A percentile compares a stretch with the other conserved stretches of the same genome.
Evolutionary conservation across 2,329 filamentous ascomycete species (phyloP).

Genomic region (Colletotrichum cereale): DNA sequence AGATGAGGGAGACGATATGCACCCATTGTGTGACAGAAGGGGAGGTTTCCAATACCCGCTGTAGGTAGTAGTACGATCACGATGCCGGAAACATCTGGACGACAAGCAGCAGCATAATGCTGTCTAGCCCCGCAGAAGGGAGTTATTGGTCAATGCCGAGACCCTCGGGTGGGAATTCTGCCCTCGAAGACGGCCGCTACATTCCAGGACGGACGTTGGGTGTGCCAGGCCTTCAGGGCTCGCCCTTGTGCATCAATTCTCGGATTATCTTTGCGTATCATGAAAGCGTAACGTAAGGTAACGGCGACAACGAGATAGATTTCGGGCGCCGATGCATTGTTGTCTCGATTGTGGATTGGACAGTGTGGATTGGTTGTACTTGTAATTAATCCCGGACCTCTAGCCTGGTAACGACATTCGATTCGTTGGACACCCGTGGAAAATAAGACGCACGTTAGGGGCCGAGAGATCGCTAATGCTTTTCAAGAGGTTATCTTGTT

Average conservation of each 20-base stretch:
- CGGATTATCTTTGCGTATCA: no score
- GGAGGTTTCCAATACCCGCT: constrained; percentile 1
- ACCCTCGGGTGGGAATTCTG: constrained; percentile 6
- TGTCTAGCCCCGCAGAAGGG: constrained; percentile 16
- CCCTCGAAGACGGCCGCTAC: neutral
- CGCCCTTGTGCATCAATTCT: constrained; percentile 3
- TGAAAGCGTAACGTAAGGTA: neutral
- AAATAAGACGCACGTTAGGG: neutral
- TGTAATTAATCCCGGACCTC: neutral
- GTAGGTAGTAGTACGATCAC: constrained; percentile 27
- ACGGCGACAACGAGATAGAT: neutral
- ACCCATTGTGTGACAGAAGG: constrained; percentile 11
- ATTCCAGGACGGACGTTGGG: neutral
- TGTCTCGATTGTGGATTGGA: neutral
- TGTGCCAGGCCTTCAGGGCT: constrained; percentile 6
- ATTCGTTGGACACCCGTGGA: constrained; percentile 11
- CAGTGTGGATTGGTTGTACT: neutral
- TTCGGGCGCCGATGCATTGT: neutral
- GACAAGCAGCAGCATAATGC: constrained; percentile 17
- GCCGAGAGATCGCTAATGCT: neutral
- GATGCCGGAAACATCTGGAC: constrained; percentile 15
- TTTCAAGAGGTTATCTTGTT: constrained; percentile 2
- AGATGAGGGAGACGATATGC: constrained; percentile 20
- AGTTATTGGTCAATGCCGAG: constrained; percentile 32
- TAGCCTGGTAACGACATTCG: constrained; percentile 11